Evolutionary conservation across 2,329 filamentous ascomycete species (phyloP).

Genomic region (Aspergillus sp.): DNA sequence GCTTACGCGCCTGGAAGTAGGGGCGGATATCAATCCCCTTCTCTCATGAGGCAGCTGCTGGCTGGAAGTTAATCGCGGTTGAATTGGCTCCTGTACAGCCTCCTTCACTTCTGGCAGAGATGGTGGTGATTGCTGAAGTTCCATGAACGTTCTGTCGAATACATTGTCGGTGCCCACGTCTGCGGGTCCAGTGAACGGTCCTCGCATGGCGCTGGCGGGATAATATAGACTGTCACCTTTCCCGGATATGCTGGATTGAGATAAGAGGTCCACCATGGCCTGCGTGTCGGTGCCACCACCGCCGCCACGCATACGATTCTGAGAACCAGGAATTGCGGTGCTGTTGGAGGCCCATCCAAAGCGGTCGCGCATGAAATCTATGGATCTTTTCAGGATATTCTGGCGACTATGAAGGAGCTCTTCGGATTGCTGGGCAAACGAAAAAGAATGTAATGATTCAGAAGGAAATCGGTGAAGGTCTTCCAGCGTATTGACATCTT

Average conservation of each 20-base stretch:
- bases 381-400: constrained; percentile 87
- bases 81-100: constrained; percentile 26
- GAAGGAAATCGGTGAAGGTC: constrained; percentile 91
- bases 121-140: constrained; percentile 28
- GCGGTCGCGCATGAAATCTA: constrained; percentile 95
- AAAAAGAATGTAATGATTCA: constrained; percentile 97
- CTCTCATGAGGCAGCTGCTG: constrained; percentile 36
- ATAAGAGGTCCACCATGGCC: constrained; percentile 85
- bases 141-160: constrained; percentile 81
- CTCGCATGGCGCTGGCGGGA: constrained; percentile 53
- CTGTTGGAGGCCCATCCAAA: constrained; percentile 79
- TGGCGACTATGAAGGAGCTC: constrained; percentile 90
- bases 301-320: constrained; percentile 79
- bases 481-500: constrained; percentile 74
- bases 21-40: constrained; percentile 47
- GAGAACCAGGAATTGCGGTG: constrained; percentile 77
- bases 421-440: constrained; percentile 93
- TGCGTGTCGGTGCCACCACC: constrained; percentile 82
- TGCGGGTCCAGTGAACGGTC: constrained; percentile 81
- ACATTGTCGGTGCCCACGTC: constrained; percentile 74
- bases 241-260: constrained; percentile 77
- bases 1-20: constrained; percentile 65
- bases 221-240: constrained; percentile 54
- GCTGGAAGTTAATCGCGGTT: constrained; percentile 34
- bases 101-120: constrained; percentile 28